These are phyloP conservation scores for Annulohypoxylon truncatum DNA, from an alignment of 2,329 filamentous ascomycete genomes.

Conservation along the genomic window DNA sequence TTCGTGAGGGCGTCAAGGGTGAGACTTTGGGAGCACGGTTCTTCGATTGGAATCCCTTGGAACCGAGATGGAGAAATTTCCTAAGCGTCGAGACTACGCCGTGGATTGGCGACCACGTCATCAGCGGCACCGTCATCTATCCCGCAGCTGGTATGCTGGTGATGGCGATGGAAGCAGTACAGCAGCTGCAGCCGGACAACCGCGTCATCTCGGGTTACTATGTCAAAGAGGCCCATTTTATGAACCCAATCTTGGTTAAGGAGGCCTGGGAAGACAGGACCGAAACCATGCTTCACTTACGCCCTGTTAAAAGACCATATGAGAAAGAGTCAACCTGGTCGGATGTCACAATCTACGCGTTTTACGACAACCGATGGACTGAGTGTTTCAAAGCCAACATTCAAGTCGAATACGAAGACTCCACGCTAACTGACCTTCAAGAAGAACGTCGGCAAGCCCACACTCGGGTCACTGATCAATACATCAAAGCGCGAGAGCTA, in stretches of 20 bases:
- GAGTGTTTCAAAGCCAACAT: conserved; percentile 50
- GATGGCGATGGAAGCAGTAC: conserved; percentile 55
- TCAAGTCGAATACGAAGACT: conserved; percentile 47
- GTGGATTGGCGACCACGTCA: conserved; percentile 60
- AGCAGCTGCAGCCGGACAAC: conserved; percentile 41
- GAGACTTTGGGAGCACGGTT: conserved; percentile 51
- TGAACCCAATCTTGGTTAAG: conserved; percentile 49
- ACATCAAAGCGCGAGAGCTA: conserved; percentile 28
- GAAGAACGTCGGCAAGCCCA: conserved; percentile 30
- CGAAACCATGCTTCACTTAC: conserved; percentile 50
- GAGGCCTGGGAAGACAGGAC: conserved; percentile 47
- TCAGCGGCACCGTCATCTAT: conserved; percentile 48
- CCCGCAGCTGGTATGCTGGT: conserved; percentile 53
- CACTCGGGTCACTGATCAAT: conserved; percentile 24
- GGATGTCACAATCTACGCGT: conserved; percentile 48
- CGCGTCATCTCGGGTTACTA: conserved; percentile 44
- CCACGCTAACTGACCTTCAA: conserved; percentile 34
- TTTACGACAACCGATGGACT: conserved; percentile 46
- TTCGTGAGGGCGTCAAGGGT: conserved; percentile 45
- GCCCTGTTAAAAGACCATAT: conserved; percentile 40
- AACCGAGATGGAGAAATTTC: conserved; percentile 58
- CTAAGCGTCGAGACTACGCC: conserved; percentile 55
- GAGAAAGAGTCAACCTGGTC: conserved; percentile 46
- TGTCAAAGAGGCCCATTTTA: conserved; percentile 49
- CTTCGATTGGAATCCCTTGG: conserved; percentile 40